phyloP scores from a whole-genome alignment of 768 basidiomycete genomes.

The Lentinula raphanica region DNA sequence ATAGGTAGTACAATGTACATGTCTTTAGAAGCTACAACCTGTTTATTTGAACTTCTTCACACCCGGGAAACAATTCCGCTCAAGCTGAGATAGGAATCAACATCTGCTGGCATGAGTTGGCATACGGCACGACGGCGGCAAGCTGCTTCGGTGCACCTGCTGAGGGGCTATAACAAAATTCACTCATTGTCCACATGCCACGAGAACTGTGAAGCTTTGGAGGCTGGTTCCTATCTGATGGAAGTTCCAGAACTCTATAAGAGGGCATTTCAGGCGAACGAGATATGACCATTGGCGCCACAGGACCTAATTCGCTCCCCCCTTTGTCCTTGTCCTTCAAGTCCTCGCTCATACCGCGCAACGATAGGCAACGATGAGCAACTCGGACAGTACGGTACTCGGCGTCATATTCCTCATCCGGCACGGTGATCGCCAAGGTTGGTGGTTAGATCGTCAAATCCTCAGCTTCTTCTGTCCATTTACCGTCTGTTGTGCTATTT shows the following conservation, averaged over 20 bases:
- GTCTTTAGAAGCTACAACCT: background rate
- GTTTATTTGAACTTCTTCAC: background rate
- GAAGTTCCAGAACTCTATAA: background rate
- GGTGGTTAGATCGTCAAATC: no score
- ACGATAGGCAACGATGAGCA: conserved; percentile 2
- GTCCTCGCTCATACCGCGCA: no score
- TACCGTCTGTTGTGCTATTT: background rate
- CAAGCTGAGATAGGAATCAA: background rate
- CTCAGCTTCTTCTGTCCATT: background rate
- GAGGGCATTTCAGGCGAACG: background rate
- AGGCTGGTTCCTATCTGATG: background rate
- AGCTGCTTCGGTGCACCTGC: no score
- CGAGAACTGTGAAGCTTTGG: background rate
- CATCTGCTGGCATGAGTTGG: no score
- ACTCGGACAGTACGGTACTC: conserved; percentile 31
- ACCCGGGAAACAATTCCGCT: background rate
- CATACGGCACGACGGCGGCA: no score
- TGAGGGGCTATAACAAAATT: no score
- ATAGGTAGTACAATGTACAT: no score
- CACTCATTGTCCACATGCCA: background rate
- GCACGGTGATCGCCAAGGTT: conserved; percentile 55
- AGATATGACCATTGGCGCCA: background rate
- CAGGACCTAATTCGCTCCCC: background rate
- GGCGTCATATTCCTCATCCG: conserved; percentile 54
- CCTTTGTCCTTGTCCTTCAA: background rate